These are phyloP conservation scores for Helianthus annuus DNA, from an alignment of 129 eudicot genomes.

Conservation along the genomic window HanXRQr2.0-SUNRISE NC_035440.2:28438731-28439230, in stretches of 20 bases:
- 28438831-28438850: slow-evolving; percentile 87
- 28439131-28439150: background rate
- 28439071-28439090: background rate
- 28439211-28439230: too few species aligned
- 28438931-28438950: background rate
- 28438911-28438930: background rate
- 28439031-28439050: slow-evolving; percentile 66
- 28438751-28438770: slow-evolving; percentile 94
- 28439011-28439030: slow-evolving; percentile 71
- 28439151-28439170: background rate
- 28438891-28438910: background rate
- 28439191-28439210: too few species aligned
- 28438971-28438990: slow-evolving; percentile 71
- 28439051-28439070: slow-evolving; percentile 75
- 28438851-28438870: slow-evolving; percentile 85
- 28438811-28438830: slow-evolving; percentile 92
- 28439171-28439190: background rate
- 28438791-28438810: slow-evolving; percentile 95
- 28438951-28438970: slow-evolving; percentile 20
- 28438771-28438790: slow-evolving; percentile 96
- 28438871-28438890: slow-evolving; percentile 67
- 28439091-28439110: background rate
- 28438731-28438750: slow-evolving; percentile 89
- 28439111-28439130: background rate
- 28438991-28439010: slow-evolving; percentile 78